These are phyloP conservation scores for Seiridium cupressi DNA, from an alignment of 2,329 filamentous ascomycete genomes.

Conservation along the genomic window DNA sequence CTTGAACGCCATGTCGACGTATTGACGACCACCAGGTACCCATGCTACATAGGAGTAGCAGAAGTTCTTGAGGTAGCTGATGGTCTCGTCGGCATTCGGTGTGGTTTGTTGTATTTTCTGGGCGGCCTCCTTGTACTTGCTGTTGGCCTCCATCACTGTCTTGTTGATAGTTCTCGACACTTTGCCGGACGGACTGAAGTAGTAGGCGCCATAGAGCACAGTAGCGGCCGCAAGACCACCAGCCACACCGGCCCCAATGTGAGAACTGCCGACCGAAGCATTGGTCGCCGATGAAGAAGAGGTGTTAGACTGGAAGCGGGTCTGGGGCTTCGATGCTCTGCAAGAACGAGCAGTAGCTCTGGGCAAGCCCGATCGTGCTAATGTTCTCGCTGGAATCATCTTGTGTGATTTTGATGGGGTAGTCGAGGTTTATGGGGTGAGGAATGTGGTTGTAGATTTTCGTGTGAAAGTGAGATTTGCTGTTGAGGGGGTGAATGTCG, in stretches of 20 bases:
- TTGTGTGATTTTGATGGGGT: neutral
- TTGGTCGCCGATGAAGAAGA: constrained; percentile 21
- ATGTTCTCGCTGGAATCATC: constrained; percentile 7
- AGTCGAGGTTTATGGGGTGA: too few species aligned
- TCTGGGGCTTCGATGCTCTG: constrained; percentile 10
- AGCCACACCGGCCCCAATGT: constrained; percentile 38
- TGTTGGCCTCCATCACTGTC: constrained; percentile 52
- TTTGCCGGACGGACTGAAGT: constrained; percentile 41
- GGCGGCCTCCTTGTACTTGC: constrained; percentile 58
- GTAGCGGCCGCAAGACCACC: constrained; percentile 42
- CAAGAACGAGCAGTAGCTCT: constrained; percentile 10
- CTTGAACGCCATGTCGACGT: constrained; percentile 68
- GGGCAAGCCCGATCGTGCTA: constrained; percentile 4
- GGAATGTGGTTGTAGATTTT: too few species aligned
- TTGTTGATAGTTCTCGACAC: constrained; percentile 43
- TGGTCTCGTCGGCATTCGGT: constrained; percentile 65
- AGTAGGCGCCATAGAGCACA: constrained; percentile 41
- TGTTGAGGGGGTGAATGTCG: neutral
- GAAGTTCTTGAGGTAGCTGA: constrained; percentile 63
- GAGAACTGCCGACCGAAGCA: constrained; percentile 20
- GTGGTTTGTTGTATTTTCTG: constrained; percentile 61
- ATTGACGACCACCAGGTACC: constrained; percentile 68
- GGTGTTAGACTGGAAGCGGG: constrained; percentile 37
- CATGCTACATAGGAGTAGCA: constrained; percentile 68
- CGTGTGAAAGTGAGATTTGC: neutral